Conservation (phyloP, 768 basidiomycete genomes). For the Calocera viscosa region DNA sequence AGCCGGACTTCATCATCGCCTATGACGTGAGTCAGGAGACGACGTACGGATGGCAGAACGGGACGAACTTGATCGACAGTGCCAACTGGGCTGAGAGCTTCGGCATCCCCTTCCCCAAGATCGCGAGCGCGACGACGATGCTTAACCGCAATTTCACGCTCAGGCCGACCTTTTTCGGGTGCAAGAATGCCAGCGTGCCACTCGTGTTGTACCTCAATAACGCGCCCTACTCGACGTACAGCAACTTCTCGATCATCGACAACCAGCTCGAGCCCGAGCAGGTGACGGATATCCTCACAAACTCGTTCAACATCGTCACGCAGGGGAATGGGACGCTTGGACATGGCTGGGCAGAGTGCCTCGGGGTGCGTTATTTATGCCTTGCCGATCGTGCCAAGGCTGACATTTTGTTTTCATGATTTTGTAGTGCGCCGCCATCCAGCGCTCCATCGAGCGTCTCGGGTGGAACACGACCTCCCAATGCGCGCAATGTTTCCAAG, state of each 20-base stretch:
- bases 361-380: not conserved
- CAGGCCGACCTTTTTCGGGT: slow-evolving; percentile 39
- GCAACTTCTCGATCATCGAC: not conserved
- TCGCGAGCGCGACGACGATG: slow-evolving; percentile 21
- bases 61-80: slow-evolving; percentile 26
- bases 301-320: not conserved
- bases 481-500: not conserved
- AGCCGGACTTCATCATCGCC: not conserved
- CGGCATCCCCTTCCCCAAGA: not conserved
- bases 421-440: not conserved
- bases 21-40: slow-evolving; percentile 3
- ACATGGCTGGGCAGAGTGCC: not conserved
- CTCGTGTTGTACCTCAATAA: not conserved
- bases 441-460: not conserved
- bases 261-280: not conserved
- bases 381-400: not conserved
- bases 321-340: not conserved
- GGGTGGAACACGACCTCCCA: not conserved
- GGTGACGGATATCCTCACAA: not conserved
- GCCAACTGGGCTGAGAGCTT: not conserved
- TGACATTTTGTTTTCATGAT: not conserved
- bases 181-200: slow-evolving; percentile 21
- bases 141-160: slow-evolving; percentile 28
- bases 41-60: slow-evolving; percentile 30
- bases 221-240: not conserved